Percentiles rank a stretch among this genome's conserved stretches.
Evolutionary conservation across 345 rosid species (phyloP).

Genomic region (Theobroma cacao): DNA sequence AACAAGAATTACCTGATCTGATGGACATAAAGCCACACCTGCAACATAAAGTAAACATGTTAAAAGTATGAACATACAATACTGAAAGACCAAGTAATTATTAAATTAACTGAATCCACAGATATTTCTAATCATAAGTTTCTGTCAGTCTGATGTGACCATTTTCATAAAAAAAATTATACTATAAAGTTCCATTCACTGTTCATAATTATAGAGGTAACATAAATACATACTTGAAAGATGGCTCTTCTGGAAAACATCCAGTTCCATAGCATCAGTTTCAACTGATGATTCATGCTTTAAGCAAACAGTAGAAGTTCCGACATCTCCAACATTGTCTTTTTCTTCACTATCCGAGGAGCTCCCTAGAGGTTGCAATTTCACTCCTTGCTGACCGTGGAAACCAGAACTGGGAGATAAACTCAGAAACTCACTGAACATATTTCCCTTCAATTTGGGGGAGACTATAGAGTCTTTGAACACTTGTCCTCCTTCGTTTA

Average conservation of each 20-base stretch:
- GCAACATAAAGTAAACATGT: conserved; percentile 32
- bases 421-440: conserved; percentile 40
- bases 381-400: conserved; percentile 41
- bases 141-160: neutral
- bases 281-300: conserved; percentile 67
- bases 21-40: conserved; percentile 48
- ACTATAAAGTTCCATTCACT: neutral
- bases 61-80: conserved; percentile 11
- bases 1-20: conserved; percentile 49
- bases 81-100: neutral
- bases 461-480: conserved; percentile 36
- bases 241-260: conserved; percentile 36
- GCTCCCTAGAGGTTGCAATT: conserved; percentile 55
- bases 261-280: conserved; percentile 70
- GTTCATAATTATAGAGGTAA: neutral
- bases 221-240: conserved; percentile 39
- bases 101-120: neutral
- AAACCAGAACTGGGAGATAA: conserved; percentile 42
- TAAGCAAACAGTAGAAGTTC: conserved; percentile 24
- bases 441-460: conserved; percentile 43
- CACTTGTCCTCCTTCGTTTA: conserved; percentile 37
- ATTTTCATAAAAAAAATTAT: too few species aligned
- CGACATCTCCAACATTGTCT: conserved; percentile 27
- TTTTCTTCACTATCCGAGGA: conserved; percentile 45
- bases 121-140: neutral